Conservation (phyloP, 768 basidiomycete genomes). For the Sarcomyxa edulis region DNA sequence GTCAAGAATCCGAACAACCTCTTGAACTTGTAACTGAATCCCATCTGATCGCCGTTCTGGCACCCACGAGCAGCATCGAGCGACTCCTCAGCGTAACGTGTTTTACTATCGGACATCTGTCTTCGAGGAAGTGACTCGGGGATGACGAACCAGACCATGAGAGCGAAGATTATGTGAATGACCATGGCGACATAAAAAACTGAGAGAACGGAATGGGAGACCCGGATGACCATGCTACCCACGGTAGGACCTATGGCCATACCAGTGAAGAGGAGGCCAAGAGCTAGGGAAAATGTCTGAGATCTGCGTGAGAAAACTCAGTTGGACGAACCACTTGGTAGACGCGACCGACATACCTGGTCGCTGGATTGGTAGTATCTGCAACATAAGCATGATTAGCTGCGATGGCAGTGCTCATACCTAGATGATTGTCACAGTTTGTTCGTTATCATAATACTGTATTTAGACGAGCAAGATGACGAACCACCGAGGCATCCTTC, state of each 20-base stretch:
- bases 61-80: constrained; percentile 11
- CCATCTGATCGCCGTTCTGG: constrained; percentile 9
- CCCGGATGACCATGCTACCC: constrained; percentile 58
- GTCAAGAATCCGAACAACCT: constrained; percentile 57
- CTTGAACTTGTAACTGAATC: constrained; percentile 33
- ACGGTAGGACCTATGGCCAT: constrained; percentile 73
- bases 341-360: constrained; percentile 34
- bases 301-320: constrained; percentile 37
- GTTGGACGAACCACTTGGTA: neutral
- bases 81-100: constrained; percentile 29
- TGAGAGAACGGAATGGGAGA: constrained; percentile 47
- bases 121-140: constrained; percentile 71
- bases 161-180: constrained; percentile 44
- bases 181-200: constrained; percentile 66
- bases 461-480: constrained; percentile 17
- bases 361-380: constrained; percentile 53
- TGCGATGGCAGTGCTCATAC: constrained; percentile 43
- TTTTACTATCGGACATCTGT: constrained; percentile 37
- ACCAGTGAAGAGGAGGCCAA: constrained; percentile 71
- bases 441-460: constrained; percentile 10
- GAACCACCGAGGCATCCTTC: constrained; percentile 73
- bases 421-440: constrained; percentile 27
- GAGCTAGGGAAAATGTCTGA: constrained; percentile 54
- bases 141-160: constrained; percentile 51
- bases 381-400: constrained; percentile 63